Evolutionary conservation across 1,284 basidiomycete genomes (phyloP).

Genomic region (Puccinia horiana): DNA sequence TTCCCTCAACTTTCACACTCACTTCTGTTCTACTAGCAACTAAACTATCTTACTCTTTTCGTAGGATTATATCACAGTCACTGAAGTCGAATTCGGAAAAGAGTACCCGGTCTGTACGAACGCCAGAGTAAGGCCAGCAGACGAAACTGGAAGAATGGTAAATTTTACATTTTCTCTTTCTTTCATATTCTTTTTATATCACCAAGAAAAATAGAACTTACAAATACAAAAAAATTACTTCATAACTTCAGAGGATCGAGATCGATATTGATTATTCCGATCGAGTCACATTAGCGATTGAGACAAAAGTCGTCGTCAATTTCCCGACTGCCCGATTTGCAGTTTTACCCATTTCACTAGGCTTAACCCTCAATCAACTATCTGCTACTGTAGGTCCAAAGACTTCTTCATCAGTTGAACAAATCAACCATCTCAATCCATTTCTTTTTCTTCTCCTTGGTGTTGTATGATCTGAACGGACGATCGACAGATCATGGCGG

Average conservation of each 20-base stretch:
- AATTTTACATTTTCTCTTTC: slow-evolving; percentile 48
- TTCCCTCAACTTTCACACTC: not conserved
- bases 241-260: slow-evolving; percentile 61
- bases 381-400: slow-evolving; percentile 62
- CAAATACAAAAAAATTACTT: too few relatives aligned
- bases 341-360: slow-evolving; percentile 64
- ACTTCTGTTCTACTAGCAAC: not conserved
- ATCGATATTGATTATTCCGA: slow-evolving; percentile 65
- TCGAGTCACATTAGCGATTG: slow-evolving; percentile 62
- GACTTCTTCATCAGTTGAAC: not conserved
- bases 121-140: slow-evolving; percentile 64
- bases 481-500: slow-evolving; percentile 46
- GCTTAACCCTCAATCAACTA: slow-evolving; percentile 63
- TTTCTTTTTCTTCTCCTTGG: not conserved
- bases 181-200: not conserved
- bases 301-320: slow-evolving; percentile 65
- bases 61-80: slow-evolving; percentile 64
- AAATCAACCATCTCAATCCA: not conserved
- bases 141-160: slow-evolving; percentile 62
- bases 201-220: too few relatives aligned
- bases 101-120: slow-evolving; percentile 63
- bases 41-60: not conserved
- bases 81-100: slow-evolving; percentile 63
- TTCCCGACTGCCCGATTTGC: slow-evolving; percentile 65
- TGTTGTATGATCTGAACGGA: not conserved